Evolutionary conservation across 768 basidiomycete species (phyloP).

Genomic region (Pleurotus sapidus): DNA sequence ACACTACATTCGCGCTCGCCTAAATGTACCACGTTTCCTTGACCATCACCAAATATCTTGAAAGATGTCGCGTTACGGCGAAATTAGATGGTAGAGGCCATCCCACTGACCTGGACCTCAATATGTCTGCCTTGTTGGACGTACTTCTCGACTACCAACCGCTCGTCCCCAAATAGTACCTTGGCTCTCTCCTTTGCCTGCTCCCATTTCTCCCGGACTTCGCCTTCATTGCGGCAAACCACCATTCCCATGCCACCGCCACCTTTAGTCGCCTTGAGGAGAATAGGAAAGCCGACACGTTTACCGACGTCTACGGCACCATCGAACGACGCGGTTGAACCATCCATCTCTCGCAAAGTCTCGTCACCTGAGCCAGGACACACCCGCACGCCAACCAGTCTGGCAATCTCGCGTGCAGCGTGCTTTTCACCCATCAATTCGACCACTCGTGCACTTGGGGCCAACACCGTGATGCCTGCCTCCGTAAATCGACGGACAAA

Average conservation of each 20-base stretch:
- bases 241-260: constrained; percentile 71
- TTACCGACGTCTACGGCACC: constrained; percentile 39
- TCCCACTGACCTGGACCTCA: constrained; percentile 51
- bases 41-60: constrained; percentile 66
- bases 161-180: constrained; percentile 46
- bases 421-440: constrained; percentile 62
- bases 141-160: constrained; percentile 61
- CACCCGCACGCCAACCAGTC: constrained; percentile 45
- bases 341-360: constrained; percentile 39
- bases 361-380: constrained; percentile 58
- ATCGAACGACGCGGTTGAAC: constrained; percentile 36
- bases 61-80: too few species aligned
- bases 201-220: constrained; percentile 33
- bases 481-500: constrained; percentile 46
- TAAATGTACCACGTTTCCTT: constrained; percentile 56
- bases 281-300: constrained; percentile 54
- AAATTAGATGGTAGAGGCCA: too few species aligned
- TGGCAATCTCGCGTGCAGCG: constrained; percentile 45
- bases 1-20: constrained; percentile 71
- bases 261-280: constrained; percentile 66
- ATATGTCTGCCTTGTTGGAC: constrained; percentile 56
- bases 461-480: constrained; percentile 55
- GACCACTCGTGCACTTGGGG: constrained; percentile 50
- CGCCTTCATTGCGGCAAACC: constrained; percentile 42
- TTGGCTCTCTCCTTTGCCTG: constrained; percentile 39